Percentiles rank a stretch among this genome's conserved stretches.
Conservation (phyloP, 2,329 filamentous ascomycete genomes). For the Neonectria ditissima region DNA sequence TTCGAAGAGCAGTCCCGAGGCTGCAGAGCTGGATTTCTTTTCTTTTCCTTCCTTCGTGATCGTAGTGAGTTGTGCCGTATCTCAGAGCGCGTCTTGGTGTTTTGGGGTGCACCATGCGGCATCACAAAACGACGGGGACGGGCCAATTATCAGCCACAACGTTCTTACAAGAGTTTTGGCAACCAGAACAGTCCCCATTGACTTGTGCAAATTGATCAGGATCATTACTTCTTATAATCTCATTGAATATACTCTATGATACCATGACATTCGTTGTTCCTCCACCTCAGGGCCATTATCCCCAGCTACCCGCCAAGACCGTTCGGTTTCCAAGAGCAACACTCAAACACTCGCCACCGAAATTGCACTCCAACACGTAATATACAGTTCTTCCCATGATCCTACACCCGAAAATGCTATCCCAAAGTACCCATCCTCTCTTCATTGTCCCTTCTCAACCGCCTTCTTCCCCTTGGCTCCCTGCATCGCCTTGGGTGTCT, state of each 20-base stretch:
- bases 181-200: no score
- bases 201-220: neutral
- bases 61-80: neutral
- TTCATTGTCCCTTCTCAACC: constrained; percentile 34
- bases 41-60: neutral
- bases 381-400: neutral
- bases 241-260: neutral
- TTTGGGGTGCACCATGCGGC: neutral
- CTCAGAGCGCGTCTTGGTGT: neutral
- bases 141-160: neutral
- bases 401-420: neutral
- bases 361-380: constrained; percentile 1
- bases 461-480: constrained; percentile 35
- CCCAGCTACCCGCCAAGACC: neutral
- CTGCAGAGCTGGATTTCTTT: neutral
- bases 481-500: constrained; percentile 63
- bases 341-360: neutral
- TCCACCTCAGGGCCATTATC: neutral
- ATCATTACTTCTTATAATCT: neutral
- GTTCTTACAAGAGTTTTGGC: neutral
- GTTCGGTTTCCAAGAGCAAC: neutral
- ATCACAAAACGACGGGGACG: neutral
- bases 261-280: neutral
- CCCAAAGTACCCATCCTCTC: neutral
- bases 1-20: neutral